phyloP scores from a whole-genome alignment of 2,329 filamentous ascomycete species.

The Zasmidium angulare region DNA sequence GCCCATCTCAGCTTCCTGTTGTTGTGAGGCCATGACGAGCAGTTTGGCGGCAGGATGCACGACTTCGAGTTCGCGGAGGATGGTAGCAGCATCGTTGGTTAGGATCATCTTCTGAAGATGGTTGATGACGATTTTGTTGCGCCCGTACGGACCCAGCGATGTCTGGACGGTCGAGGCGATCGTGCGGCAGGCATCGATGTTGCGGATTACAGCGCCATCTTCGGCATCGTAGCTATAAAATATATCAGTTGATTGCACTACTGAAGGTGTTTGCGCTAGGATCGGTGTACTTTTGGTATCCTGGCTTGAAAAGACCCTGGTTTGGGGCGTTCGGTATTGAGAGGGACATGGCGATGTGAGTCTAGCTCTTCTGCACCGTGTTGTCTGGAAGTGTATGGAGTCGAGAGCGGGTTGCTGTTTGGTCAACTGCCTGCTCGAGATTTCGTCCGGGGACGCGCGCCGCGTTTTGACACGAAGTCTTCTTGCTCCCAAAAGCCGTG shows the following conservation, averaged over 20 bases:
- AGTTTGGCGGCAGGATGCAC: constrained; percentile 97
- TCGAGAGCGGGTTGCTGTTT: not conserved
- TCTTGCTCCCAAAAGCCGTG: not conserved
- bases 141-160: constrained; percentile 92
- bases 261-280: constrained; percentile 7
- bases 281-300: constrained; percentile 82
- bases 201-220: constrained; percentile 97
- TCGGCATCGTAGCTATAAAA: constrained; percentile 85
- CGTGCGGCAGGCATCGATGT: constrained; percentile 96
- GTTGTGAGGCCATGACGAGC: constrained; percentile 96
- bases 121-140: constrained; percentile 99
- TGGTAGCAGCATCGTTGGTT: constrained; percentile 95
- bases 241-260: constrained; percentile 12
- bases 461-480: not conserved
- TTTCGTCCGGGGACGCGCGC: not conserved
- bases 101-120: constrained; percentile 99
- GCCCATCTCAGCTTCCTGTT: constrained; percentile 98
- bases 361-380: not conserved
- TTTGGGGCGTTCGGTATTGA: constrained; percentile 94
- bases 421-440: not conserved
- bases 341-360: constrained; percentile 72
- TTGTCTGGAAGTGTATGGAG: not conserved
- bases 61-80: constrained; percentile 94
- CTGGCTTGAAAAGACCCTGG: constrained; percentile 88
- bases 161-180: constrained; percentile 97